Conservation (phyloP, 2,329 filamentous ascomycete species). For the Aspergillus persii region DNA sequence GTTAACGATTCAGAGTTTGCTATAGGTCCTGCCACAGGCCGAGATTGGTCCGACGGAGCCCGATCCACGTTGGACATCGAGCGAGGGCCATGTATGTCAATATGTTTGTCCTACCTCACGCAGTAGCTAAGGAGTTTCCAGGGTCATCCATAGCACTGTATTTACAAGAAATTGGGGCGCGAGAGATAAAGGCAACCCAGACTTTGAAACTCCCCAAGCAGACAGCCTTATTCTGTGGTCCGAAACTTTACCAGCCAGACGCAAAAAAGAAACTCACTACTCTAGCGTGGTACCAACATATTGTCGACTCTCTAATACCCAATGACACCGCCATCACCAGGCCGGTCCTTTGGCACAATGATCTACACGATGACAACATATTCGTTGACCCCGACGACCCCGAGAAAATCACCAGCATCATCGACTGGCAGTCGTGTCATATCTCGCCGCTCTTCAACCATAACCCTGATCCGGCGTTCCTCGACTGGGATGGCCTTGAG, state of each 20-base stretch:
- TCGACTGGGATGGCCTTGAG: conserved; percentile 26
- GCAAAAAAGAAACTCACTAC: conserved; percentile 24
- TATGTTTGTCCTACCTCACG: conserved; percentile 5
- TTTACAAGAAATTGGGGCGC: conserved; percentile 24
- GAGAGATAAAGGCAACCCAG: conserved; percentile 24
- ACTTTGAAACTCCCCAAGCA: conserved; percentile 23
- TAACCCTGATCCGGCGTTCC: conserved; percentile 25
- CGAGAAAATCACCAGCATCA: conserved; percentile 27
- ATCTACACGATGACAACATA: conserved; percentile 31
- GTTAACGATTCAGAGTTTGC: conserved; percentile 22
- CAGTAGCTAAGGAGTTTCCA: conserved; percentile 18
- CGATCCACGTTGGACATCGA: conserved; percentile 24
- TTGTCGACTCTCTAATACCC: conserved; percentile 24
- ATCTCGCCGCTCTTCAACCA: conserved; percentile 30
- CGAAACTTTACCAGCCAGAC: conserved; percentile 26
- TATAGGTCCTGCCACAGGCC: conserved; percentile 26
- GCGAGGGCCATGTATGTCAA: conserved; percentile 28
- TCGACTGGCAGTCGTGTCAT: conserved; percentile 33
- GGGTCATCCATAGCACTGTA: conserved; percentile 25
- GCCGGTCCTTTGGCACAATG: conserved; percentile 29
- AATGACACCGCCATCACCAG: conserved; percentile 20
- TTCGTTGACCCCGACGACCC: conserved; percentile 31
- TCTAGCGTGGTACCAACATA: conserved; percentile 23
- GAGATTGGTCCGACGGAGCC: conserved; percentile 27
- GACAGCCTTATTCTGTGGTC: conserved; percentile 29